Conservation (phyloP, 495 filamentous ascomycete genomes). For the Aspergillus asperescens region DNA sequence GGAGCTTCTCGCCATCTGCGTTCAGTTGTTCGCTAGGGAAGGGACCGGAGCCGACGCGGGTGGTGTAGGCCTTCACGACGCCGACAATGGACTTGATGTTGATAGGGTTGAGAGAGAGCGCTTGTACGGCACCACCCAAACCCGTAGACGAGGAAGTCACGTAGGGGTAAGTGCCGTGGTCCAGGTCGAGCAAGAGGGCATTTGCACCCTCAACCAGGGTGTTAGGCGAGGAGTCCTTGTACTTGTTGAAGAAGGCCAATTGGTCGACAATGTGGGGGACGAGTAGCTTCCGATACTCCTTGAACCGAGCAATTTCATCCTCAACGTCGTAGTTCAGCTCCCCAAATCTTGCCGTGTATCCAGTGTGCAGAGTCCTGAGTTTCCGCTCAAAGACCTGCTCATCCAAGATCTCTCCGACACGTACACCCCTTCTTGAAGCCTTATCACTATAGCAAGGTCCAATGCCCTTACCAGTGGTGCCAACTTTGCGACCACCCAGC, state of each 20-base stretch:
- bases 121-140: conserved; percentile 71
- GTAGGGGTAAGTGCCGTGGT: conserved; percentile 77
- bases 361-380: conserved; percentile 57
- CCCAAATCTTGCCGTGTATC: conserved; percentile 70
- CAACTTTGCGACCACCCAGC: conserved; percentile 59
- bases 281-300: conserved; percentile 64
- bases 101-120: conserved; percentile 48
- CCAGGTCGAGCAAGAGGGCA: conserved; percentile 74
- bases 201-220: conserved; percentile 88
- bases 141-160: conserved; percentile 77
- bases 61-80: conserved; percentile 81
- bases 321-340: conserved; percentile 74
- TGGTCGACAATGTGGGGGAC: conserved; percentile 64
- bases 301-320: conserved; percentile 67
- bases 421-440: conserved; percentile 67
- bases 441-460: conserved; percentile 82
- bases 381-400: conserved; percentile 67
- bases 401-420: conserved; percentile 71
- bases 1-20: conserved; percentile 58
- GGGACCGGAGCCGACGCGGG: conserved; percentile 71
- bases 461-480: conserved; percentile 60
- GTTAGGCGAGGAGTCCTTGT: conserved; percentile 51
- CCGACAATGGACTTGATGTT: conserved; percentile 63
- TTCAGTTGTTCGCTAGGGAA: conserved; percentile 81
- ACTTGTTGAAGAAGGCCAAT: conserved; percentile 42